Conservation (phyloP, 257 asterid species). For the Echites panduratus region DNA sequence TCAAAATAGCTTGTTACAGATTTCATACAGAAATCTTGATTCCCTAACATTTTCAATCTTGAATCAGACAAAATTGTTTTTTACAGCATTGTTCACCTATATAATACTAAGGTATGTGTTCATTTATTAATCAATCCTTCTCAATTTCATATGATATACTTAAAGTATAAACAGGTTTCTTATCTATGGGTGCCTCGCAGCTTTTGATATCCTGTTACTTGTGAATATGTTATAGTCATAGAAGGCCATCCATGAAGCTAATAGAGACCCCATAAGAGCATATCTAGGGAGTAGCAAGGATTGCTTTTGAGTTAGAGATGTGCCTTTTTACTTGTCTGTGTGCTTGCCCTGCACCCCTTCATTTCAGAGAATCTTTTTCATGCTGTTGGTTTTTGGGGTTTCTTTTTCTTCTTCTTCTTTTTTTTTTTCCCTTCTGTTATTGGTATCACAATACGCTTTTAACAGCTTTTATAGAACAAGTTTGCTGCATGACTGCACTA, state of each 20-base stretch:
- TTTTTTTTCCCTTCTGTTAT: background rate
- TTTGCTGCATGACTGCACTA: background rate
- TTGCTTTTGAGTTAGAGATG: background rate
- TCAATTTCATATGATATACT: background rate
- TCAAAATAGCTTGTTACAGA: conserved; percentile 94
- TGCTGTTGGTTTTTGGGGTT: background rate
- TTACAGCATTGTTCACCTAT: conserved; percentile 85
- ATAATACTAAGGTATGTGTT: conserved; percentile 67
- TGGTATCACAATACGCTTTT: background rate
- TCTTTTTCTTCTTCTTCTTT: no score
- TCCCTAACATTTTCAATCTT: conserved; percentile 93
- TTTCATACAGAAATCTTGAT: conserved; percentile 84
- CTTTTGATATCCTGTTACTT: background rate
- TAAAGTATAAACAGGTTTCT: background rate
- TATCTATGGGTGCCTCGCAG: background rate
- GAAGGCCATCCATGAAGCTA: background rate
- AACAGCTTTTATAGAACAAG: background rate
- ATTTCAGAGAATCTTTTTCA: background rate
- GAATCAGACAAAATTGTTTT: conserved; percentile 94
- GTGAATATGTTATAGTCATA: background rate
- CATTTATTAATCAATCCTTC: conserved; percentile 6
- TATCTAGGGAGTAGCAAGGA: background rate
- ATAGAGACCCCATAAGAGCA: background rate
- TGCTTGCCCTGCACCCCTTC: background rate
- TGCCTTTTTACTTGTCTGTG: background rate